Evolutionary conservation across 305 asterid species (phyloP).

Genomic region (Fraxinus angustifolia): DNA sequence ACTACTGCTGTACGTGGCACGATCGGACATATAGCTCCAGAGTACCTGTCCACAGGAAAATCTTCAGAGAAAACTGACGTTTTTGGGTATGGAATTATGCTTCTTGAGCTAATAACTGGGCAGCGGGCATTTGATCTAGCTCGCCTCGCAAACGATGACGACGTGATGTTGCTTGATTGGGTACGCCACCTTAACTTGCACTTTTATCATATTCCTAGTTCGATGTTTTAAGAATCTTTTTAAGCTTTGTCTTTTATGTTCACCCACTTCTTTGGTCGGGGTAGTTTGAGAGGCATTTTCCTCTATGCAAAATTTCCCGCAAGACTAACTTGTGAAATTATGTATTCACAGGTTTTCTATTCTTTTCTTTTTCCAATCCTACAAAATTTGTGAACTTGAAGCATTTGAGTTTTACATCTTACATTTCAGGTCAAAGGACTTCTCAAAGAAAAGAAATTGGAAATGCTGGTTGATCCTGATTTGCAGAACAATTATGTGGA

Average conservation of each 20-base stretch:
- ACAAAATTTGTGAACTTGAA: not conserved
- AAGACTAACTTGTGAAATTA: not conserved
- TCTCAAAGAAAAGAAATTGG: slow-evolving; percentile 62
- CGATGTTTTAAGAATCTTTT: not conserved
- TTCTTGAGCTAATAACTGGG: slow-evolving; percentile 54
- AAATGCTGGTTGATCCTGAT: slow-evolving; percentile 73
- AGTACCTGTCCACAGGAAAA: slow-evolving; percentile 54
- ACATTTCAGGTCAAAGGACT: slow-evolving; percentile 68
- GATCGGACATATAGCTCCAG: slow-evolving; percentile 57
- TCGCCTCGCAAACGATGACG: slow-evolving; percentile 59
- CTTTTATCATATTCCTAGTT: not conserved
- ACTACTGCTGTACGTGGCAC: slow-evolving; percentile 54
- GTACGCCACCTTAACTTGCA: slow-evolving; percentile 23
- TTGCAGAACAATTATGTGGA: slow-evolving; percentile 52
- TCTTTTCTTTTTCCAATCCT: not conserved
- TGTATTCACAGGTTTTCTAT: not conserved
- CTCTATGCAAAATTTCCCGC: not conserved
- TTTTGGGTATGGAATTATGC: slow-evolving; percentile 59
- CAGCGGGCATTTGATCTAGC: slow-evolving; percentile 59
- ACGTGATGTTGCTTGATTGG: slow-evolving; percentile 63
- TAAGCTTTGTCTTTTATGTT: not conserved
- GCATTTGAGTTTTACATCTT: not conserved
- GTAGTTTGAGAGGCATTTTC: not conserved
- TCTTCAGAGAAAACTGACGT: slow-evolving; percentile 58
- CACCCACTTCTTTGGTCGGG: not conserved